phyloP scores from a whole-genome alignment of 1,139 yeast species.

The Hansenula sp. region DNA sequence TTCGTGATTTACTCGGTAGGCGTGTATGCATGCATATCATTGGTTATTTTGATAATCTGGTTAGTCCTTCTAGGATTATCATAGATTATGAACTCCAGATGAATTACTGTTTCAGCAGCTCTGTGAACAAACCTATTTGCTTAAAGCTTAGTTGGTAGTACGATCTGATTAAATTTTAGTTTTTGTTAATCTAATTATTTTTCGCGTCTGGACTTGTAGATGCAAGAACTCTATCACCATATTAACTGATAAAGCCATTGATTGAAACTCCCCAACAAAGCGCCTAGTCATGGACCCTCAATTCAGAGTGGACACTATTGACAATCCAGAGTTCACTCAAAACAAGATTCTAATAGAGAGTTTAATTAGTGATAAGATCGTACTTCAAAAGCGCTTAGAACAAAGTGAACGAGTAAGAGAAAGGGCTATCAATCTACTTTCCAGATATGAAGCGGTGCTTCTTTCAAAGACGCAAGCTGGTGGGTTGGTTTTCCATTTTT shows the following conservation, averaged over 20 bases:
- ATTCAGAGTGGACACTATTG: not conserved
- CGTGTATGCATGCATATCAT: too few relatives aligned
- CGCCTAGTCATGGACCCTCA: not conserved
- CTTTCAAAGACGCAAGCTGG: not conserved
- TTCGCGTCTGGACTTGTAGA: not conserved
- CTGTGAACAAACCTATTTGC: too few relatives aligned
- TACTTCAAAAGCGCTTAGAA: not conserved
- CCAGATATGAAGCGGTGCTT: not conserved
- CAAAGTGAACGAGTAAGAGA: not conserved
- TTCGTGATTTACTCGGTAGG: too few relatives aligned
- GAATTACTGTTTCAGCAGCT: too few relatives aligned
- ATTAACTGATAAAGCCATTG: too few relatives aligned
- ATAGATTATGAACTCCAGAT: too few relatives aligned
- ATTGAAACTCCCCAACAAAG: too few relatives aligned
- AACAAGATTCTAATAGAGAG: not conserved
- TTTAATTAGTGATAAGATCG: not conserved
- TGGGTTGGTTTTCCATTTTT: not conserved
- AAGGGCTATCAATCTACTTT: not conserved
- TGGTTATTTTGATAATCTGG: too few relatives aligned
- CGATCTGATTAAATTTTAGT: too few relatives aligned
- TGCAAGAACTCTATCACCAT: too few relatives aligned
- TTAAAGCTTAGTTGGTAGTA: too few relatives aligned
- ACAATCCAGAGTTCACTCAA: not conserved
- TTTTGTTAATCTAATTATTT: not conserved
- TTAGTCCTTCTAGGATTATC: too few relatives aligned